Evolutionary conservation across 306 rosid genomes (phyloP).

Genomic region (Pterocarpus santalinus): DNA sequence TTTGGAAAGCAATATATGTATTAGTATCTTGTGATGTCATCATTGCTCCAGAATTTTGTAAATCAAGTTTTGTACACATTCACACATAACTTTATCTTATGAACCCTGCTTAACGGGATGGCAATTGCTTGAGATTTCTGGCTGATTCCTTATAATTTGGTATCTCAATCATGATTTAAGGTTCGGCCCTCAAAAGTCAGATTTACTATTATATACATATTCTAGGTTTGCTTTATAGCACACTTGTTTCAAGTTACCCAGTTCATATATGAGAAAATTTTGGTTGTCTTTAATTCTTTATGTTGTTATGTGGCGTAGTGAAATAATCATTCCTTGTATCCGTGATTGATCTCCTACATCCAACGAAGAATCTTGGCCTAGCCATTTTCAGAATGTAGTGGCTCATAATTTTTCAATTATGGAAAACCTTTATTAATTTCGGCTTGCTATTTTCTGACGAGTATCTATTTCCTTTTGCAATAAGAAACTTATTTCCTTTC

Average conservation of each 20-base stretch:
- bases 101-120: too few relatives aligned
- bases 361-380: slow-evolving; percentile 24
- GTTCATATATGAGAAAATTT: slow-evolving; percentile 19
- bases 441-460: not conserved
- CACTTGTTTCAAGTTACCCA: slow-evolving; percentile 9
- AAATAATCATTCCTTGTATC: not conserved
- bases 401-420: not conserved
- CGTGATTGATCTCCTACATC: slow-evolving; percentile 5
- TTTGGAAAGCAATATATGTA: slow-evolving; percentile 24
- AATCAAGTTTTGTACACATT: slow-evolving; percentile 27
- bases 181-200: too few relatives aligned
- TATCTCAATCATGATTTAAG: too few relatives aligned
- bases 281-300: not conserved
- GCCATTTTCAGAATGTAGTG: slow-evolving; percentile 12
- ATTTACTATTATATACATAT: not conserved
- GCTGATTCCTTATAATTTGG: too few relatives aligned
- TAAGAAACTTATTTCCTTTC: not conserved
- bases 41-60: slow-evolving; percentile 26
- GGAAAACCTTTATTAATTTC: slow-evolving; percentile 16
- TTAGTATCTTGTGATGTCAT: slow-evolving; percentile 29
- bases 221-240: not conserved
- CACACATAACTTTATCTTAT: not conserved
- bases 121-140: too few relatives aligned
- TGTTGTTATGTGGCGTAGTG: not conserved
- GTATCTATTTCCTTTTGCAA: not conserved